Evolutionary conservation across 73 alveolate species (phyloP).

Genomic region (Paramecium sonneborni): DNA sequence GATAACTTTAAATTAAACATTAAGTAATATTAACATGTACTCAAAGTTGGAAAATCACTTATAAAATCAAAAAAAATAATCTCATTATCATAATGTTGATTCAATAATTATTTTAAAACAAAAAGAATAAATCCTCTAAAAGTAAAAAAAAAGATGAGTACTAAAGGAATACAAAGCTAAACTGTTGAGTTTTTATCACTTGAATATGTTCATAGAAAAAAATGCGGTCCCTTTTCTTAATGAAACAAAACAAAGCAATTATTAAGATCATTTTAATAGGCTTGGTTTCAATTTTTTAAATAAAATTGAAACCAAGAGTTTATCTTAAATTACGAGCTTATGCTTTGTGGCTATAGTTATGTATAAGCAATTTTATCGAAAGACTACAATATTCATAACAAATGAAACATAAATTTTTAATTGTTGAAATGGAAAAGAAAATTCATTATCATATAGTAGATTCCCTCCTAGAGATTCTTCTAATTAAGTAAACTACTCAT

Average conservation of each 20-base stretch:
- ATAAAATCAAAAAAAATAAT: not conserved
- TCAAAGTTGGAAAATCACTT: not conserved
- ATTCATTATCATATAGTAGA: slow-evolving; percentile 11
- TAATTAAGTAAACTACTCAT: not conserved
- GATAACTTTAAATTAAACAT: slow-evolving; percentile 39
- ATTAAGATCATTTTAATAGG: not conserved
- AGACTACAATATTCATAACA: not conserved
- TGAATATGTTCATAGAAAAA: slow-evolving; percentile 12
- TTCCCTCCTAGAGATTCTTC: slow-evolving; percentile 46
- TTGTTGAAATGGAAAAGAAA: slow-evolving; percentile 19
- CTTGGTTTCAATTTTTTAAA: slow-evolving; percentile 29
- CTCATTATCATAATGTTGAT: too few species aligned
- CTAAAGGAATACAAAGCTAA: slow-evolving; percentile 13
- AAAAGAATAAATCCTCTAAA: slow-evolving; percentile 8
- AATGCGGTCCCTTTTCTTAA: slow-evolving; percentile 42
- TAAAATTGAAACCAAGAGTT: not conserved
- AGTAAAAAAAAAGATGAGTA: not conserved
- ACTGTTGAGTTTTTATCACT: not conserved
- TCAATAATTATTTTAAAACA: not conserved
- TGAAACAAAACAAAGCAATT: not conserved
- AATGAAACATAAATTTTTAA: slow-evolving; percentile 7
- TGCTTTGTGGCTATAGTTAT: not conserved
- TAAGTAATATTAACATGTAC: not conserved
- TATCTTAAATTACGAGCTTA: slow-evolving; percentile 6
- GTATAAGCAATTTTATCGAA: slow-evolving; percentile 9